These are phyloP conservation scores for Sicyos baderoa DNA, from an alignment of 306 rosid species.

Conservation along the genomic window DNA sequence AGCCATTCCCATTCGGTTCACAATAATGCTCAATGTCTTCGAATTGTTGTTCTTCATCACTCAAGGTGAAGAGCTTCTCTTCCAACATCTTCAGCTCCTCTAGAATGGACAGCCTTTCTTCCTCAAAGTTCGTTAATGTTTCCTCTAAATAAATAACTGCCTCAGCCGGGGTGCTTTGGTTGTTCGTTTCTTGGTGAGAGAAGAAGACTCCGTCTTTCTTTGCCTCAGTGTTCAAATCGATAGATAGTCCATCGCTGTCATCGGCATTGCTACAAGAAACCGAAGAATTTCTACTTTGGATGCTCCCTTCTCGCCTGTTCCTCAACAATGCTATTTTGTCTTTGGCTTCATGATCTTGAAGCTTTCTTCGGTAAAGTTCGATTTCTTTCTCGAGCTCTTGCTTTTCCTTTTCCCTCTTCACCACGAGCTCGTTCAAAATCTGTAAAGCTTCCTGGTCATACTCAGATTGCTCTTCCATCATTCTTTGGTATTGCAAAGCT, in stretches of 20 bases:
- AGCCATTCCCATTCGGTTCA: constrained; percentile 63
- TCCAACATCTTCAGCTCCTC: constrained; percentile 74
- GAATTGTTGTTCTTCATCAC: constrained; percentile 43
- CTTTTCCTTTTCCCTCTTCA: constrained; percentile 86
- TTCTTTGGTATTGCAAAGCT: constrained; percentile 92
- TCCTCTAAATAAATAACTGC: constrained; percentile 67
- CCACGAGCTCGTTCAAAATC: constrained; percentile 78
- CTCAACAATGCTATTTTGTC: constrained; percentile 47
- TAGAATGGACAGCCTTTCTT: constrained; percentile 73
- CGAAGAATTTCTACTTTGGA: constrained; percentile 70
- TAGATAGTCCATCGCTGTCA: constrained; percentile 71
- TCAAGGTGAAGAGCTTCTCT: constrained; percentile 71
- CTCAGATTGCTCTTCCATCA: constrained; percentile 99
- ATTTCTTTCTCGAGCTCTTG: constrained; percentile 76
- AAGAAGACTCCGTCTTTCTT: constrained; percentile 55
- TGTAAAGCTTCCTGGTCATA: constrained; percentile 92
- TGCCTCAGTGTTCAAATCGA: constrained; percentile 51
- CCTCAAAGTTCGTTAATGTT: constrained; percentile 72
- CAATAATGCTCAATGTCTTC: constrained; percentile 37
- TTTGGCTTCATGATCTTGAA: constrained; percentile 64
- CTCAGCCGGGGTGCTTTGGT: constrained; percentile 67
- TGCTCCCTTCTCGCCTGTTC: constrained; percentile 41
- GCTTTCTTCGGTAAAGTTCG: constrained; percentile 56
- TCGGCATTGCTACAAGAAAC: constrained; percentile 58
- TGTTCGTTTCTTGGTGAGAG: constrained; percentile 44